Percentiles rank a stretch among this genome's conserved stretches.
Evolutionary conservation across 305 asterid species (phyloP).

Genomic region (Withania somnifera): DNA sequence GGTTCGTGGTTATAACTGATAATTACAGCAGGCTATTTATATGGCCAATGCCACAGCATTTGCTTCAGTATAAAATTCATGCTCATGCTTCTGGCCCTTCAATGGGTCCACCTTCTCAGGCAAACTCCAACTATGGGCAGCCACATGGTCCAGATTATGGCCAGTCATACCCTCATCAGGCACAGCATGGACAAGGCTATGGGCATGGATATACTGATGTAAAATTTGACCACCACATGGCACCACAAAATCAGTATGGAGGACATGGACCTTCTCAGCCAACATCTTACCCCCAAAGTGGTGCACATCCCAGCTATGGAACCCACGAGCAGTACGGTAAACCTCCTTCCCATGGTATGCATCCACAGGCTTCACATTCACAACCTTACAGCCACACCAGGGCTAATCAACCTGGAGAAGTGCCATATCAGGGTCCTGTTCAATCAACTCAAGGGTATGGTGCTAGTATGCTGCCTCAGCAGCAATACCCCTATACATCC

Average conservation of each 20-base stretch:
- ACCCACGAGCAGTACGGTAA: constrained; percentile 63
- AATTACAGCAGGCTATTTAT: neutral
- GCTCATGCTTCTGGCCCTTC: constrained; percentile 1
- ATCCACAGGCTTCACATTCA: constrained; percentile 45
- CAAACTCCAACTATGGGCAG: constrained; percentile 73
- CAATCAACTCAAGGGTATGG: constrained; percentile 53
- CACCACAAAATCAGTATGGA: constrained; percentile 56
- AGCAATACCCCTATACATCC: constrained; percentile 52
- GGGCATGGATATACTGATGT: constrained; percentile 68
- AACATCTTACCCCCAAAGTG: constrained; percentile 52
- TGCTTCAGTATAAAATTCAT: neutral
- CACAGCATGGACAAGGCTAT: constrained; percentile 51
- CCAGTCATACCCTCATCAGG: constrained; percentile 43
- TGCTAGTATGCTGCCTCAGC: constrained; percentile 53
- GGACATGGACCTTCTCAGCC: constrained; percentile 62
- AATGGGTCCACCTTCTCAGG: constrained; percentile 29
- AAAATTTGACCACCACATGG: constrained; percentile 48
- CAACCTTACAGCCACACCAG: constrained; percentile 75
- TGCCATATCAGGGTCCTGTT: constrained; percentile 49
- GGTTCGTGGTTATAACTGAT: constrained; percentile 17
- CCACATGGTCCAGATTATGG: constrained; percentile 70
- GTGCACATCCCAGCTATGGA: constrained; percentile 50
- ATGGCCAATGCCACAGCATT: neutral
- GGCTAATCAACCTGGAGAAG: constrained; percentile 57
- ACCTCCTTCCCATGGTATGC: constrained; percentile 57